These are phyloP conservation scores for Proliferodiscus dingleyae DNA, from an alignment of 2,329 filamentous ascomycete species.

Conservation along the genomic window DNA sequence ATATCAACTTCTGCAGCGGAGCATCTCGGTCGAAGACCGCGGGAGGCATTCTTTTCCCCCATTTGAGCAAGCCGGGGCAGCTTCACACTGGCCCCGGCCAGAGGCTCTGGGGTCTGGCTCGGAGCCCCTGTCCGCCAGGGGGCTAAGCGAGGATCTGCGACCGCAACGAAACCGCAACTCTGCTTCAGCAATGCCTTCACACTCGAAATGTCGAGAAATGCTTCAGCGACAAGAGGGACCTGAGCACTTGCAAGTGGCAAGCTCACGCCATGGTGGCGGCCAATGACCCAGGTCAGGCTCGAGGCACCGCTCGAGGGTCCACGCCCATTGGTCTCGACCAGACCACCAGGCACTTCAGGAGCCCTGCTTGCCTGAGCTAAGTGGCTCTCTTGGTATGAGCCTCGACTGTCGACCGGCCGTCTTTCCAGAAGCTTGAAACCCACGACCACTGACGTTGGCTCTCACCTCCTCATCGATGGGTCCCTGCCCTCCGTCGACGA, in stretches of 20 bases:
- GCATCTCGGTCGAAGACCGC: slow-evolving; percentile 9
- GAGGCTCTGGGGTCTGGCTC: too few relatives aligned
- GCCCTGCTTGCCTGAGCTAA: background rate
- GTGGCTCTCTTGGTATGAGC: slow-evolving; percentile 8
- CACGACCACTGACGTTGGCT: slow-evolving; percentile 11
- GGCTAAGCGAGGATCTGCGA: slow-evolving; percentile 29
- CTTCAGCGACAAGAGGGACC: slow-evolving; percentile 2
- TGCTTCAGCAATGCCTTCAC: slow-evolving; percentile 25
- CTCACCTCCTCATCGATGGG: slow-evolving; percentile 8
- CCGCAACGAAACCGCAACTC: slow-evolving; percentile 27
- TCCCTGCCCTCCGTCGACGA: slow-evolving; percentile 13
- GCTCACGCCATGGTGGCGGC: slow-evolving; percentile 11
- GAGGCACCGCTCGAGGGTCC: background rate
- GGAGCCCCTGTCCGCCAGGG: too few relatives aligned
- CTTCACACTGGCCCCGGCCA: slow-evolving; percentile 7
- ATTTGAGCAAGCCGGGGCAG: slow-evolving; percentile 16
- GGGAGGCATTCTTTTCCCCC: slow-evolving; percentile 16
- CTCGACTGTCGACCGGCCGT: slow-evolving; percentile 7
- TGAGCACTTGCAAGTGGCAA: slow-evolving; percentile 9
- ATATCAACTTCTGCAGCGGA: background rate
- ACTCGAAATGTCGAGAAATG: slow-evolving; percentile 19
- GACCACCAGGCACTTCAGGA: background rate
- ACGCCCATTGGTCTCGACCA: background rate
- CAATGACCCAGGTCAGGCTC: slow-evolving; percentile 11
- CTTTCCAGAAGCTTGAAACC: slow-evolving; percentile 17